These are phyloP conservation scores for Pseudoscleropodium purum DNA, from an alignment of 225 moss, liverwort and hornwort genomes.

Conservation along the genomic window DNA sequence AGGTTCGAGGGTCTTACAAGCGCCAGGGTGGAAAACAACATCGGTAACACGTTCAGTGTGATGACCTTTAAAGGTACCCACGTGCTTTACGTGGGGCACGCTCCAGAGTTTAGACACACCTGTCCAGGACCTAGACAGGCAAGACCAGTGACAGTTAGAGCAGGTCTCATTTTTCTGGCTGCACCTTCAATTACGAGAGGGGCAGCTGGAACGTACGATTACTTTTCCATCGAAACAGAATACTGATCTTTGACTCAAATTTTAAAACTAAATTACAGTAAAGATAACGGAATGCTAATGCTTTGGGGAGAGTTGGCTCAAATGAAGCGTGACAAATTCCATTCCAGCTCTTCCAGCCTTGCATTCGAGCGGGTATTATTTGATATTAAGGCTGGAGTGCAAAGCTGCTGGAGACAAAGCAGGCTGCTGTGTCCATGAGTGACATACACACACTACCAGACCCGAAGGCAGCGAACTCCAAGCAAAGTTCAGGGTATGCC, in stretches of 20 bases:
- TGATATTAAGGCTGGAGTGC: not conserved
- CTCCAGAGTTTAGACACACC: constrained; percentile 94
- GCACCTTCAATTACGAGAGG: not conserved
- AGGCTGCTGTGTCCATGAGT: not conserved
- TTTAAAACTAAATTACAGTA: not conserved
- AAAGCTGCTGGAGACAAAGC: not conserved
- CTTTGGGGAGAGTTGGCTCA: not conserved
- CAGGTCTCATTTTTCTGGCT: not conserved
- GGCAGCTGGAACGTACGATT: not conserved
- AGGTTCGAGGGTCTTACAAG: constrained; percentile 48
- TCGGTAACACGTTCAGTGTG: constrained; percentile 93
- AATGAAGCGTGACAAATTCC: not conserved
- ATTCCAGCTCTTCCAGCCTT: not conserved
- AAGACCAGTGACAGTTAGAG: not conserved
- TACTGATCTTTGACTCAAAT: not conserved
- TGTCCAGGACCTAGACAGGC: constrained; percentile 40
- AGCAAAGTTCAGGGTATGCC: not conserved
- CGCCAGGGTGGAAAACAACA: constrained; percentile 73
- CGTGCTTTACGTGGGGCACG: constrained; percentile 59
- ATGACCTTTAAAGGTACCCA: constrained; percentile 60
- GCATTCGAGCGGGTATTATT: not conserved
- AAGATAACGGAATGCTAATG: not conserved
- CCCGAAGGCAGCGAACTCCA: not conserved
- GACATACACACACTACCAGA: not conserved
- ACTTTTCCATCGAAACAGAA: not conserved